phyloP scores from a whole-genome alignment of 2,329 filamentous ascomycete genomes.

The Colletotrichum abscissum region DNA sequence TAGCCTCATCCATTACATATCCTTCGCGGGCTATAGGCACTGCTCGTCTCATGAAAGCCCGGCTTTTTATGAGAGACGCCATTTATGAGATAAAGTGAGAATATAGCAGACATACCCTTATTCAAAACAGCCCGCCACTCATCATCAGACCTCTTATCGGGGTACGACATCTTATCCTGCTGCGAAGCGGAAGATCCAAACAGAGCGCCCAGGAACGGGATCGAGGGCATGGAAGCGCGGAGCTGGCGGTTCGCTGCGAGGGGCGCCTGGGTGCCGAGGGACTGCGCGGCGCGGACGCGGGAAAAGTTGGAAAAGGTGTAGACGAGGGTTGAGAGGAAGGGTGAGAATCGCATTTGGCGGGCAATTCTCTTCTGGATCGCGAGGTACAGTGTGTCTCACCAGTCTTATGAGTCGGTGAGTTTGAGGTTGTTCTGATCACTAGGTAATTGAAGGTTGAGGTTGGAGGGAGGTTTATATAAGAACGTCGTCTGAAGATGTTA shows the following conservation, averaged over 20 bases:
- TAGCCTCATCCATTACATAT: constrained; percentile 6
- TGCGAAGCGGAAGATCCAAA: constrained; percentile 73
- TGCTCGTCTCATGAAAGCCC: not conserved
- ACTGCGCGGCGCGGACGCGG: constrained; percentile 47
- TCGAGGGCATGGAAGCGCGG: constrained; percentile 75
- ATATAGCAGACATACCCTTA: constrained; percentile 48
- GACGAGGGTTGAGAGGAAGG: constrained; percentile 58
- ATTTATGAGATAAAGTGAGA: not conserved
- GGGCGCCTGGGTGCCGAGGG: constrained; percentile 39
- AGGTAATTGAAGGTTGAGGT: not conserved
- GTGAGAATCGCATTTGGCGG: constrained; percentile 60
- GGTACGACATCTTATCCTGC: constrained; percentile 75
- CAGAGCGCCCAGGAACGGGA: constrained; percentile 82
- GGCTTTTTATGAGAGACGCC: not conserved
- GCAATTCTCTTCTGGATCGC: not conserved
- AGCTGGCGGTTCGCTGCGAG: constrained; percentile 38
- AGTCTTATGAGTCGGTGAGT: not conserved
- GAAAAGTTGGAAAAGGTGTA: constrained; percentile 60
- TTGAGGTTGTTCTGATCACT: not conserved
- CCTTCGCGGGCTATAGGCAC: not conserved
- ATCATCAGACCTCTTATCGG: constrained; percentile 81
- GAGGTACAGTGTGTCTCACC: not conserved
- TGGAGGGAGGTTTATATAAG: constrained; percentile 16
- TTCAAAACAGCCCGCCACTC: constrained; percentile 92
- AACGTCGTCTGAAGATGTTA: constrained; percentile 3